Base-by-base conservation (phyloP, 2,329 filamentous ascomycete genomes). In the Cladosporium sp. region DNA sequence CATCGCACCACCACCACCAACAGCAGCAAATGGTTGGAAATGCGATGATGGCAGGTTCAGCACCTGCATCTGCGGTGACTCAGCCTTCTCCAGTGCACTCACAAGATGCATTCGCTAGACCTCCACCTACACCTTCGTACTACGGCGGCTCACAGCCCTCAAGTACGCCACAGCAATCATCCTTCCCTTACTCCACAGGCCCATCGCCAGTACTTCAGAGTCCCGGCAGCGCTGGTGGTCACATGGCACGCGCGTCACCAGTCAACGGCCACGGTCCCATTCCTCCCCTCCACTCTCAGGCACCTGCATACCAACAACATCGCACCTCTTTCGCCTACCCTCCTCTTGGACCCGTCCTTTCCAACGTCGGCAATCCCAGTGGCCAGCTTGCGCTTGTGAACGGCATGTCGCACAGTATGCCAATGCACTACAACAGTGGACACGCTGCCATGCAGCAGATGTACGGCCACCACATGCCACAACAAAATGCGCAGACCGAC, bases 341-440 rank as follows among this genome's bases (percentile, higher is more conserved):
- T 3, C 82, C 90, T 3, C 85, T 89, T 3, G 88, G 88, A 0
- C 85, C 89, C 1, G 88, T 94, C 32, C 87, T 94, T 82, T 90
- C 91, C 18, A 95, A 94, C 74, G 85, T 95, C 30, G 87, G 89
- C 72, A 91, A 89, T 67, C 92, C 92, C 0, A 87, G 87, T 63
- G 85, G 85, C 6, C 90, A 90, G 67, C 88, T 95, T 82, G 85
- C 90, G 8, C 81, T 95, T 68, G 86, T 94, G 38, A 87, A 88
- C 4, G 81, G 81, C 28, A 71, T 74, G 44, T 84, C 83, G 49
- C 79, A 82, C 5, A 81, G 81, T 2, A 85, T 91, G 78, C 78
- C 82, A 5, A 64, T 68, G 34, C 82, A 76, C 5, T 88, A 86
- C 77, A 88, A 87, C 78, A 88, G 81, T 75, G 86, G 80, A 76